Percentiles rank a stretch among this genome's conserved stretches.
Conservation (phyloP, 768 basidiomycete genomes). For the Suillus fuscotomentosus region DNA sequence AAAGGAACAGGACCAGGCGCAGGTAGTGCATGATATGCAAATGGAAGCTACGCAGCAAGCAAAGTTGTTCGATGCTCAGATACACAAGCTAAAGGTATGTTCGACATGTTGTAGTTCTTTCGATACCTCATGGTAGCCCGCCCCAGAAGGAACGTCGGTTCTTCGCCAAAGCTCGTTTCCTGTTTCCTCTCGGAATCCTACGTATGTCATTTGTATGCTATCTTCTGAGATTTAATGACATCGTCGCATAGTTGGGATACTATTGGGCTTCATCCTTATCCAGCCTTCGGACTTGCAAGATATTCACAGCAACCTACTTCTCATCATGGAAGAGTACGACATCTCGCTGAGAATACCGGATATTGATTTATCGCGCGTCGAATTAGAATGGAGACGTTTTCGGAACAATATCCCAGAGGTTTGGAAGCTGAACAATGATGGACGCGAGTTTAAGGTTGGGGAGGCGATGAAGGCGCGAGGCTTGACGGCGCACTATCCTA, state of each 20-base stretch:
- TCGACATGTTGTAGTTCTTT: not conserved
- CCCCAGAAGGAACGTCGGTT: slow-evolving; percentile 17
- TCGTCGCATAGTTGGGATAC: slow-evolving; percentile 52
- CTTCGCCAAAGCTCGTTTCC: slow-evolving; percentile 41
- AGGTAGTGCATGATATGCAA: slow-evolving; percentile 14
- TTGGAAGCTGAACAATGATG: slow-evolving; percentile 80
- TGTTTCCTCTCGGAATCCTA: slow-evolving; percentile 73
- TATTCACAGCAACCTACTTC: slow-evolving; percentile 63
- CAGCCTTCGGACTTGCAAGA: slow-evolving; percentile 66
- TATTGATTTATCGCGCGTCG: slow-evolving; percentile 66
- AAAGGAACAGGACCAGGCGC: slow-evolving; percentile 2
- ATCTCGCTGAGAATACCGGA: slow-evolving; percentile 60
- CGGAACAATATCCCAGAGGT: slow-evolving; percentile 71
- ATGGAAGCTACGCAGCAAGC: slow-evolving; percentile 23
- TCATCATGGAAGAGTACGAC: slow-evolving; percentile 72
- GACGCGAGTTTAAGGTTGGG: slow-evolving; percentile 78
- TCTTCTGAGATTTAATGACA: slow-evolving; percentile 4
- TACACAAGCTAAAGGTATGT: slow-evolving; percentile 25
- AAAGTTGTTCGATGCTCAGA: slow-evolving; percentile 23
- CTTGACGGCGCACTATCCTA: slow-evolving; percentile 68
- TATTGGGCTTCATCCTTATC: slow-evolving; percentile 63
- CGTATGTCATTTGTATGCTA: slow-evolving; percentile 36
- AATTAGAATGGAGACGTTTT: slow-evolving; percentile 68
- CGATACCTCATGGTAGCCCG: not conserved
- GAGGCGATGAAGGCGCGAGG: slow-evolving; percentile 64